These are phyloP conservation scores for Aleurites moluccanus DNA, from an alignment of 441 rosid genomes.

Conservation along the genomic window DNA sequence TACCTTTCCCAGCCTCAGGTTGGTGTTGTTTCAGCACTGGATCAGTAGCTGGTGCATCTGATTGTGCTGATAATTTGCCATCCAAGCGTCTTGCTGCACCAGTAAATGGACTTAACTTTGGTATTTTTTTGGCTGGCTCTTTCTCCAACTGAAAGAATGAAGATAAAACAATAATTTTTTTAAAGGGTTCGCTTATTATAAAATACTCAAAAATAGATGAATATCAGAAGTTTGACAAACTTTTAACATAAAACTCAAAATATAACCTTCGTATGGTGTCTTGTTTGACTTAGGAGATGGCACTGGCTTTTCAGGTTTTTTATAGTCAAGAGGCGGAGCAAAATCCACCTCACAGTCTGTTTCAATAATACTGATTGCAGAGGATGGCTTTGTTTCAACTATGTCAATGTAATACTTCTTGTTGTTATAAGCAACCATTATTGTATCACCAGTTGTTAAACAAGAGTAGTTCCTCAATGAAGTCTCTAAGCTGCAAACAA, in stretches of 20 bases:
- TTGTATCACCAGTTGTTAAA: constrained; percentile 82
- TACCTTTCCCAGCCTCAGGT: constrained; percentile 23
- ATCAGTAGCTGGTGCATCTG: constrained; percentile 25
- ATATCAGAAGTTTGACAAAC: constrained; percentile 5
- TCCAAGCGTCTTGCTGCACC: constrained; percentile 60
- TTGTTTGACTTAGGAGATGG: constrained; percentile 33
- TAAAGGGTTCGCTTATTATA: not conserved
- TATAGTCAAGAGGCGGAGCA: constrained; percentile 85
- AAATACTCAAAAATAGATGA: not conserved
- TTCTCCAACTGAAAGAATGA: constrained; percentile 39
- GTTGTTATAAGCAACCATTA: constrained; percentile 90
- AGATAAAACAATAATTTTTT: not conserved
- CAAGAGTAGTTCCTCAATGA: constrained; percentile 86
- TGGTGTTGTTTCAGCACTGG: constrained; percentile 25
- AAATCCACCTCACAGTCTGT: constrained; percentile 95
- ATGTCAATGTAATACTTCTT: constrained; percentile 83
- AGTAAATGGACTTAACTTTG: constrained; percentile 52
- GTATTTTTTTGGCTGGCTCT: constrained; percentile 41
- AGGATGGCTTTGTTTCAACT: constrained; percentile 73
- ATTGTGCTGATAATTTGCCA: constrained; percentile 38
- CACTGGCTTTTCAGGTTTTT: constrained; percentile 64
- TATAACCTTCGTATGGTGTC: constrained; percentile 51
- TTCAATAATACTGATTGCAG: constrained; percentile 81
- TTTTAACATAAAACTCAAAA: not conserved
- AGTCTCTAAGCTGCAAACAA: constrained; percentile 69